Evolutionary conservation across 768 basidiomycete species (phyloP), one percentile per base, ranked within the genome.

Genomic region (Candolleomyces aberdarensis): DNA sequence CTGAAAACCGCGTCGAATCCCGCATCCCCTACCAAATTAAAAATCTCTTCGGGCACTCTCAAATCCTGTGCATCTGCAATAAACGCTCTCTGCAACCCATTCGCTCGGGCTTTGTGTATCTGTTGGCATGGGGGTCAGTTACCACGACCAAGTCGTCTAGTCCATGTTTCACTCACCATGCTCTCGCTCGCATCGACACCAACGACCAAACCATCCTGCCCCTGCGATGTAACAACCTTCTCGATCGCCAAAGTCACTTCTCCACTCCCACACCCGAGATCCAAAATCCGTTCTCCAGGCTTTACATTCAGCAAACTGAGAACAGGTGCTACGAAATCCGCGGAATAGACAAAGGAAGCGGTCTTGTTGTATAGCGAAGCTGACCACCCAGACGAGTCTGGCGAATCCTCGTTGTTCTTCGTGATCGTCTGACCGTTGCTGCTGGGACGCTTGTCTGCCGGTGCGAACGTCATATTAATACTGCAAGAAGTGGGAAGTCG

Each of bases 191-290:
- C 74, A 70, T 95, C 94, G 11, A 87, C 76, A 0, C 90, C 93
- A 11, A 89, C 78, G 3, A 91, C 83, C 17, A 79, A 48, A 0
- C 91, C 88, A 7, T 75, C 78, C 48, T 64, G 26, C 2, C 26
- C 46, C 22, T 64, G 77, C 69, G 72, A 65, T 41, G 72, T 70
- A 5, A 94, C 89, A 15, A 79, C 65, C 13, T 78, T 69, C 51
- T 82, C 76, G 32, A 96, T 77, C 58, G 80, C 73, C 52, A 81
- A 63, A 0, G 89, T 91, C 14, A 94, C 74, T 64, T 94, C 88
- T 0, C 92, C 93, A 49, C 86, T 92, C 17, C 94, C 92, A 67
- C 92, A 94, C 2, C 93, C 92, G 48, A 92, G 72, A 66, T 92
- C 91, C 61, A 89, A 75, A 49, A 94, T 86, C 53, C 78, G 77